Evolutionary conservation across 2,329 filamentous ascomycete genomes (phyloP).

Genomic region (Penicillium sp.): DNA sequence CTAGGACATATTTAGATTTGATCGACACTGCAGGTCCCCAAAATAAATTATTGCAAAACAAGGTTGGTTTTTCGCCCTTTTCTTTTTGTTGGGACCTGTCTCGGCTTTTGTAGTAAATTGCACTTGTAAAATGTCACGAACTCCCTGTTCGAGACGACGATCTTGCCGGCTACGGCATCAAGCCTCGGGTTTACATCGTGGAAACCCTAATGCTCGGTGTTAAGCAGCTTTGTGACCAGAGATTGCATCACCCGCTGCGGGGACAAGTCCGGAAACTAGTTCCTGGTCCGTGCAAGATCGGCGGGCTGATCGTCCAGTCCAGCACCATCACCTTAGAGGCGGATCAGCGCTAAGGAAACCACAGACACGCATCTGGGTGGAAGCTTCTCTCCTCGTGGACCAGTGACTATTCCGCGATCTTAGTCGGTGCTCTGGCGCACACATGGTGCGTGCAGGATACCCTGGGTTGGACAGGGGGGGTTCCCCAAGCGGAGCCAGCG

Average conservation of each 20-base stretch:
- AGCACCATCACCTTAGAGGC: not conserved
- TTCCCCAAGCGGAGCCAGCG: not conserved
- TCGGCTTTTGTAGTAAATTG: not conserved
- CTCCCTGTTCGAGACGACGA: not conserved
- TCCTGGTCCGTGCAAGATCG: constrained; percentile 19
- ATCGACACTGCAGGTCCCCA: constrained; percentile 7
- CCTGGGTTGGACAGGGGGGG: not conserved
- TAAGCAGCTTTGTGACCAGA: not conserved
- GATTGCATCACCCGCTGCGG: not conserved
- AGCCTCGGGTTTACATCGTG: not conserved
- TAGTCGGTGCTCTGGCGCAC: constrained; percentile 2
- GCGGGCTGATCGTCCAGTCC: constrained; percentile 14
- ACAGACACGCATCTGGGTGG: not conserved
- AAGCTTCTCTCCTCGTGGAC: constrained; percentile 18
- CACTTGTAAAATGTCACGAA: not conserved
- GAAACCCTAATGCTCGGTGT: not conserved
- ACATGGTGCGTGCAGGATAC: constrained; percentile 9
- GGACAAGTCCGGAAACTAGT: constrained; percentile 9
- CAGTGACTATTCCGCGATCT: constrained; percentile 5
- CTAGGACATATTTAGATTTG: not conserved
- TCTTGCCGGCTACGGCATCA: not conserved
- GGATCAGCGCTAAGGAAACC: constrained; percentile 3
- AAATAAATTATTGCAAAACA: not conserved
- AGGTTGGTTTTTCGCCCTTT: constrained; percentile 4
- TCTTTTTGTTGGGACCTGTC: constrained; percentile 11